These are phyloP conservation scores for Rhytidiadelphus loreus DNA, from an alignment of 225 moss, liverwort and hornwort genomes.

Conservation along the genomic window DNA sequence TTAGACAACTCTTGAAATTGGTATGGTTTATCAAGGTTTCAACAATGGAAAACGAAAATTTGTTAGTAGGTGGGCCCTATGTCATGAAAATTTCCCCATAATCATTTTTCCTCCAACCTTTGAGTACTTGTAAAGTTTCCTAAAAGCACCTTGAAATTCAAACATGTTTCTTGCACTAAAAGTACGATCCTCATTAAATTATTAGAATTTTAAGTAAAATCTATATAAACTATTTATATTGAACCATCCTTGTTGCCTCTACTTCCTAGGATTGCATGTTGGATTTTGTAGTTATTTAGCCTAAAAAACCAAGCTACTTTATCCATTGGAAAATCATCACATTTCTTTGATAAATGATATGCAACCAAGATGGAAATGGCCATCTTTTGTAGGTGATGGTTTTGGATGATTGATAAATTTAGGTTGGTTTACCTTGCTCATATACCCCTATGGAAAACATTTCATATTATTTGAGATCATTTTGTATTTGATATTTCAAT, in stretches of 20 bases:
- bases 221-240: not conserved
- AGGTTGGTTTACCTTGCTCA: not conserved
- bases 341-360: not conserved
- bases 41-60: fast-evolving
- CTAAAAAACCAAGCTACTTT: not conserved
- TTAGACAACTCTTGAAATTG: too few species aligned
- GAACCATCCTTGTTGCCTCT: too few species aligned
- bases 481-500: not conserved
- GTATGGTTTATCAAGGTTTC: not conserved
- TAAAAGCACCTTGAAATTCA: fast-evolving
- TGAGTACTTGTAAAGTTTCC: not conserved
- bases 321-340: not conserved
- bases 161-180: not conserved
- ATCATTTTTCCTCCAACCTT: not conserved
- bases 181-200: not conserved
- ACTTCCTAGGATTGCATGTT: not conserved
- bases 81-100: fast-evolving
- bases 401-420: not conserved
- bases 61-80: not conserved
- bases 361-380: not conserved
- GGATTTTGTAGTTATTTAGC: not conserved
- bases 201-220: not conserved
- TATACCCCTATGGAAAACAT: too few species aligned
- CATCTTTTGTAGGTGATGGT: not conserved
- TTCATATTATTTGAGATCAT: not conserved